Evolutionary conservation across 78 protist genomes (phyloP).

Genomic region (Dictyostelium purpureum): DNA sequence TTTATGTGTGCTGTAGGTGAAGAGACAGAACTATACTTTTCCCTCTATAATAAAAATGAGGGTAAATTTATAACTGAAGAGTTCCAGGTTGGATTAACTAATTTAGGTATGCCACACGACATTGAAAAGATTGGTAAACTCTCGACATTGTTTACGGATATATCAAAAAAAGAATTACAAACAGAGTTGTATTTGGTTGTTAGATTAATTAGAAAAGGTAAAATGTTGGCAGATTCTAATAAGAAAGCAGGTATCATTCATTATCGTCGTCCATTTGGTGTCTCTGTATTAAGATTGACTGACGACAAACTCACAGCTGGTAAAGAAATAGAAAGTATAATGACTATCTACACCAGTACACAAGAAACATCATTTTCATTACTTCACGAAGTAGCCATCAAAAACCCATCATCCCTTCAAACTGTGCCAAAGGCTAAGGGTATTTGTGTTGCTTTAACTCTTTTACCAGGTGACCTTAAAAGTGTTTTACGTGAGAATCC

Average conservation of each 20-base stretch:
- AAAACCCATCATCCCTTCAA: constrained; percentile 50
- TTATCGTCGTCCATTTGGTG: constrained; percentile 76
- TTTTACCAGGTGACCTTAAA: constrained; percentile 51
- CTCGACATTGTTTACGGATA: constrained; percentile 51
- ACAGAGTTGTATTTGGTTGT: constrained; percentile 43
- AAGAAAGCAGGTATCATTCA: constrained; percentile 44
- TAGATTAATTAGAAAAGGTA: constrained; percentile 50
- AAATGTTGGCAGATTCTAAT: constrained; percentile 50
- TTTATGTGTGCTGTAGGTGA: constrained; percentile 76
- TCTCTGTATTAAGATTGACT: constrained; percentile 17
- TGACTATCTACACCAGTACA: constrained; percentile 38
- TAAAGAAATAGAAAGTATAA: constrained; percentile 45
- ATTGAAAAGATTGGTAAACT: constrained; percentile 56
- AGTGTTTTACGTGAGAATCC: constrained; percentile 36
- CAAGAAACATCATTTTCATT: constrained; percentile 45
- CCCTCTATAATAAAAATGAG: constrained; percentile 52
- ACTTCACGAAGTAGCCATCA: constrained; percentile 57
- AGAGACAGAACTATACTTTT: constrained; percentile 57
- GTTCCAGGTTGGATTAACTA: constrained; percentile 64
- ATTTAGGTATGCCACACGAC: constrained; percentile 72
- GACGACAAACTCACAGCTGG: constrained; percentile 41
- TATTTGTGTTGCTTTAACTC: constrained; percentile 39
- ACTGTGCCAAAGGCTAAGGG: constrained; percentile 73
- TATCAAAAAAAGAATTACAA: constrained; percentile 58
- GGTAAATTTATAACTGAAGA: constrained; percentile 66